Conservation (phyloP, 331 rosid species). For the Phaseolus coccineus region DNA sequence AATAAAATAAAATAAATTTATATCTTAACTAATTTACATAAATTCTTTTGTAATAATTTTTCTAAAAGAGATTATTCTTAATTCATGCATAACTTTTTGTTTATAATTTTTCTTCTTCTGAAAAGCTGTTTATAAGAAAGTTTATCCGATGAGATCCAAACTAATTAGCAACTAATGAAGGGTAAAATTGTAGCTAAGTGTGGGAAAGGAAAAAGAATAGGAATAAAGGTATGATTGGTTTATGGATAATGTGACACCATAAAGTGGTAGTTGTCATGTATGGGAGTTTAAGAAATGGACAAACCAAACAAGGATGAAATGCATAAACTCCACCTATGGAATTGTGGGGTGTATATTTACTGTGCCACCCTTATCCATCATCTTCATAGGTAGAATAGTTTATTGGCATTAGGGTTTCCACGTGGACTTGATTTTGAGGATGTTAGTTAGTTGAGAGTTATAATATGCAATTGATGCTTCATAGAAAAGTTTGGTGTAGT, state of each 20-base stretch:
- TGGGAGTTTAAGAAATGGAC: neutral
- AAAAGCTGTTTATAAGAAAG: too few relatives aligned
- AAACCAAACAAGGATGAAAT: neutral
- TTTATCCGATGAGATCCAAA: too few relatives aligned
- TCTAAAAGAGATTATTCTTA: too few relatives aligned
- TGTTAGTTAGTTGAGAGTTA: neutral
- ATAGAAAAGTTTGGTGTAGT: neutral
- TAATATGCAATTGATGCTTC: neutral
- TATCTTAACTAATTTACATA: too few relatives aligned
- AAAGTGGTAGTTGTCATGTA: neutral
- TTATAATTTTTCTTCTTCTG: too few relatives aligned
- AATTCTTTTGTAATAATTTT: too few relatives aligned
- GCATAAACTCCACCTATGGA: neutral
- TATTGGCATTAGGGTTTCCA: neutral
- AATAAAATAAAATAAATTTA: too few relatives aligned
- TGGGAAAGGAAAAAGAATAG: neutral
- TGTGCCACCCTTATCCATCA: neutral
- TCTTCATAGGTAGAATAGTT: neutral
- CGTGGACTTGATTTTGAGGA: neutral
- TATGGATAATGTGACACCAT: neutral
- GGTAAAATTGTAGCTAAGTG: neutral
- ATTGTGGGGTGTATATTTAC: neutral
- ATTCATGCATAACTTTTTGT: too few relatives aligned
- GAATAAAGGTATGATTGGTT: neutral
- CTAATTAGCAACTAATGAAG: neutral